phyloP scores from a whole-genome alignment of 1,284 basidiomycete species.

The Sporisorium scitamineum region DNA sequence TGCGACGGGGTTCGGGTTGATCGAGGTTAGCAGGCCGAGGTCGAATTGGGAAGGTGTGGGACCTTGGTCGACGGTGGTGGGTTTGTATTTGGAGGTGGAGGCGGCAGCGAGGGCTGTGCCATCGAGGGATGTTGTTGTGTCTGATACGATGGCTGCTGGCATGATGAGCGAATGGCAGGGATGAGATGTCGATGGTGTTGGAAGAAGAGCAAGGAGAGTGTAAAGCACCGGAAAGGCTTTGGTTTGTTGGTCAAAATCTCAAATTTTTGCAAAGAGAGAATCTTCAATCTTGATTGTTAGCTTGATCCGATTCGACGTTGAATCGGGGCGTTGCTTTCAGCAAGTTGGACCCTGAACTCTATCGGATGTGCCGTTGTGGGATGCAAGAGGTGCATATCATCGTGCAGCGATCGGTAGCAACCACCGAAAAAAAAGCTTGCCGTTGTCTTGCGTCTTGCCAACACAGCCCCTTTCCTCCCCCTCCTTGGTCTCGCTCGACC shows the following conservation, averaged over 20 bases:
- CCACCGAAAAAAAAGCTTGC: not conserved
- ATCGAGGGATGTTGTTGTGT: conserved; percentile 37
- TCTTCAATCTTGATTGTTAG: conserved; percentile 30
- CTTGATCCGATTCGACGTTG: not conserved
- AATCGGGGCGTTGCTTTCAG: not conserved
- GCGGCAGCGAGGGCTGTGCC: conserved; percentile 39
- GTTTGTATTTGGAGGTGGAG: conserved; percentile 46
- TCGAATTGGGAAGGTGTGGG: conserved; percentile 85
- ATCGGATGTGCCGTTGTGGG: not conserved
- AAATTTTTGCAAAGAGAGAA: conserved; percentile 36
- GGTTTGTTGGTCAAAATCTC: not conserved
- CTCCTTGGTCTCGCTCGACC: not conserved
- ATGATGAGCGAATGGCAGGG: conserved; percentile 1
- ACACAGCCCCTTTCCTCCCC: not conserved
- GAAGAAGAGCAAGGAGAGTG: not conserved
- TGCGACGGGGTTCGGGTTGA: conserved; percentile 88
- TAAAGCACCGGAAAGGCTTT: conserved; percentile 1
- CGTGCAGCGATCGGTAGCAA: not conserved
- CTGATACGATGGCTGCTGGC: conserved; percentile 33
- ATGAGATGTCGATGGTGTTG: not conserved
- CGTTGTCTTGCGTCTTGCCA: not conserved
- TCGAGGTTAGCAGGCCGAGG: conserved; percentile 83
- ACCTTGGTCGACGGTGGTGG: conserved; percentile 72
- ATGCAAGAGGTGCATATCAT: not conserved
- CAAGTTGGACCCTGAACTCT: not conserved